These are phyloP conservation scores for Heterobasidion parviporum DNA, from an alignment of 1,284 basidiomycete genomes.

Conservation along the genomic window DNA sequence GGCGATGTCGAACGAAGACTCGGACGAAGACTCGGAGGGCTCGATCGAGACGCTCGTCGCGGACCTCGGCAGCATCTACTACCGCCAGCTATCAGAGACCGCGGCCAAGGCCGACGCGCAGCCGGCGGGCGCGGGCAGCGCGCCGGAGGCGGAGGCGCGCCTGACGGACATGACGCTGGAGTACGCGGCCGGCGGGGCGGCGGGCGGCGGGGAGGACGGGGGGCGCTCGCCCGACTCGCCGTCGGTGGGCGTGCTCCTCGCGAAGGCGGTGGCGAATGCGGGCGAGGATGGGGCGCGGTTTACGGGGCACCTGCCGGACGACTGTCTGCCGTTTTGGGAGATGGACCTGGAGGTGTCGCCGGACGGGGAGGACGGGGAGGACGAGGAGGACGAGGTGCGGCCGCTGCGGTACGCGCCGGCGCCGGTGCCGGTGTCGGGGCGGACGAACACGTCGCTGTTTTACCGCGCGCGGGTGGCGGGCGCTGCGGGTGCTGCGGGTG, in stretches of 20 bases:
- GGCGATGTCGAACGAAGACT: slow-evolving; percentile 3
- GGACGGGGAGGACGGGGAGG: no score
- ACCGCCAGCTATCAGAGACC: neutral
- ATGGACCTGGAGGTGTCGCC: neutral
- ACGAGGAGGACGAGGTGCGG: neutral
- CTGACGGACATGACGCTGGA: neutral
- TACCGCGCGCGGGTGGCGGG: no score
- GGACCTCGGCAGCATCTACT: slow-evolving; percentile 2
- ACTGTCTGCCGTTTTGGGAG: neutral
- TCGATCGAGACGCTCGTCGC: slow-evolving; percentile 11
- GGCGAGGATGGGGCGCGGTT: neutral
- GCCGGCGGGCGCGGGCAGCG: neutral
- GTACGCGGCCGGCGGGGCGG: neutral
- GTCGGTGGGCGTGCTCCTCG: neutral
- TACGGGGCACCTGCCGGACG: neutral
- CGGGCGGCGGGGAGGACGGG: neutral
- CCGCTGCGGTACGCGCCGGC: neutral
- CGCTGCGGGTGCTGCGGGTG: no score
- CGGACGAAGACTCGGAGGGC: neutral
- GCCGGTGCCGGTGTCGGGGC: no score
- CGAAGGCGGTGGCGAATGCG: neutral
- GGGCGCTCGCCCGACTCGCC: neutral
- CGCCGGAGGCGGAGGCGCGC: neutral
- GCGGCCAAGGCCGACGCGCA: neutral
- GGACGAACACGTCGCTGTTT: no score